These are phyloP conservation scores for Flaveria trinervia DNA, from an alignment of 129 eudicot genomes.

Conservation along the genomic window DNA sequence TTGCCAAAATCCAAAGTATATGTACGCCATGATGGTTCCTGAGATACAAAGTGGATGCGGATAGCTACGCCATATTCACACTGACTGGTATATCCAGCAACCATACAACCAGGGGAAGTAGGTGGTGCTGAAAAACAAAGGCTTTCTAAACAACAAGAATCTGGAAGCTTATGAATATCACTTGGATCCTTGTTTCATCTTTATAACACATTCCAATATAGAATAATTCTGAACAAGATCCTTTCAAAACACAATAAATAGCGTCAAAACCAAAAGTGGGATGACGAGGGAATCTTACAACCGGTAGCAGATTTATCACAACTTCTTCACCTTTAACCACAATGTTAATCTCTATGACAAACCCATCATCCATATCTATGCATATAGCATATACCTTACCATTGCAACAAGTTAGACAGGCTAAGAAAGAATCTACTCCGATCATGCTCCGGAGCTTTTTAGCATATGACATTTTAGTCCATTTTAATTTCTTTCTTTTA, in stretches of 20 bases:
- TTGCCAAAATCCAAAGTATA: neutral
- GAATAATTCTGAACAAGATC: neutral
- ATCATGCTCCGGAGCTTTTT: neutral
- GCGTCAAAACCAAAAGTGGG: neutral
- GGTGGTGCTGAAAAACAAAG: constrained; percentile 3
- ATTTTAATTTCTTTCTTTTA: too few relatives aligned
- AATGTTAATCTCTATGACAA: neutral
- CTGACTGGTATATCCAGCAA: neutral
- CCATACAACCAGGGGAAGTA: neutral
- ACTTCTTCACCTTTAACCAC: neutral
- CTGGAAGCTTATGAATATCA: neutral
- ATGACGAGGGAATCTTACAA: neutral
- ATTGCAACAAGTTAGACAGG: neutral
- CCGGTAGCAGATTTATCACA: neutral
- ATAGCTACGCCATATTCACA: neutral
- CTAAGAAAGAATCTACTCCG: neutral
- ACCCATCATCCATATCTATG: neutral
- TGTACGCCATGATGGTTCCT: neutral
- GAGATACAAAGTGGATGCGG: neutral
- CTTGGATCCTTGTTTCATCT: neutral
- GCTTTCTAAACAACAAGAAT: neutral
- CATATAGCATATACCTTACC: neutral
- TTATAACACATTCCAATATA: too few relatives aligned
- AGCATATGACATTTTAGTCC: neutral
- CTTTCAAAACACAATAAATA: neutral